Percentiles rank a stretch among this genome's conserved stretches.
These are phyloP conservation scores for Candida chauliodis DNA, from an alignment of 805 yeast genomes.

Conservation along the genomic window DNA sequence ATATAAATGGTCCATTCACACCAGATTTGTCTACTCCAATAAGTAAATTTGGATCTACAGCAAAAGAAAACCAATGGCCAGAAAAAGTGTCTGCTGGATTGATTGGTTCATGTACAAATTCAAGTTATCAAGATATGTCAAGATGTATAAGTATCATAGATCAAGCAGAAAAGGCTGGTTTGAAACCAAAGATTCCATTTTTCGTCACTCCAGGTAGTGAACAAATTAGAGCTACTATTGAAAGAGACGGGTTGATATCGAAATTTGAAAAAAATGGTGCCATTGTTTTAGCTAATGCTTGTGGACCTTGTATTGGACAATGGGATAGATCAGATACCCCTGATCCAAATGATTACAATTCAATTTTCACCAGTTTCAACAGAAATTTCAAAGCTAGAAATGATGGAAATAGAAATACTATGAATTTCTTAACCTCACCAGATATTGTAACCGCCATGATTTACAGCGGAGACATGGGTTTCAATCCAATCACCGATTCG, in stretches of 20 bases:
- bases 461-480: conserved; percentile 87
- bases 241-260: conserved; percentile 85
- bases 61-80: conserved; percentile 82
- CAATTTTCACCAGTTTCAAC: conserved; percentile 95
- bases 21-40: conserved; percentile 96
- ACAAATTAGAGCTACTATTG: conserved; percentile 95
- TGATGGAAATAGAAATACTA: conserved; percentile 96
- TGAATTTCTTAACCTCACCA: conserved; percentile 98
- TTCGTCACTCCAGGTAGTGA: conserved; percentile 98
- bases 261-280: conserved; percentile 87
- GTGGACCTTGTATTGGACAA: conserved; percentile 99
- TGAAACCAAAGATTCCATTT: conserved; percentile 87
- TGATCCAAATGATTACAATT: conserved; percentile 65
- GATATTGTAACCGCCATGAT: conserved; percentile 97
- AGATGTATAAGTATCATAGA: conserved; percentile 87
- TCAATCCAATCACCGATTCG: conserved; percentile 88
- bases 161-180: conserved; percentile 83
- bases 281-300: conserved; percentile 90
- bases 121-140: conserved; percentile 97
- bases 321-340: conserved; percentile 91
- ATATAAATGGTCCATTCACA: conserved; percentile 96
- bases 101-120: conserved; percentile 98
- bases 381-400: conserved; percentile 97
- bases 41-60: conserved; percentile 71
- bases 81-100: conserved; percentile 82